Evolutionary conservation across 495 filamentous ascomycete genomes (phyloP).

Genomic region (Niebla homalea): DNA sequence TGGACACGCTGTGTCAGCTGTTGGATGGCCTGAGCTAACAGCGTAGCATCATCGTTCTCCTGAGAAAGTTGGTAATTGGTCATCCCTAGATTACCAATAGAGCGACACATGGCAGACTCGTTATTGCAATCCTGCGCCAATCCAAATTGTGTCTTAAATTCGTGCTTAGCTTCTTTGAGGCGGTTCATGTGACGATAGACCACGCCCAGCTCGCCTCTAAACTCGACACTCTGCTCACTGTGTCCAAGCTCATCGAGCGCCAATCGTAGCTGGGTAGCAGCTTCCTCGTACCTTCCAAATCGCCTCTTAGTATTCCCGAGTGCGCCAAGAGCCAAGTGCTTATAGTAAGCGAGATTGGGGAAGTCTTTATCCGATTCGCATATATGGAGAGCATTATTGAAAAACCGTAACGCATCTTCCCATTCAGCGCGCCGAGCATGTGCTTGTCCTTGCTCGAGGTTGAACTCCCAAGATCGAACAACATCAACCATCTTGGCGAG

Average conservation of each 20-base stretch:
- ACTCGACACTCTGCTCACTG: constrained; percentile 5
- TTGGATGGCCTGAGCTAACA: neutral
- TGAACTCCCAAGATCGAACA: neutral
- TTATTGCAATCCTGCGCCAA: constrained; percentile 13
- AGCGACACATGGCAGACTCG: constrained; percentile 17
- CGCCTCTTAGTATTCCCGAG: constrained; percentile 16
- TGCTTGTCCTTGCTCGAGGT: neutral
- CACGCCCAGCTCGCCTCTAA: constrained; percentile 19
- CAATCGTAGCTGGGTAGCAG: constrained; percentile 3
- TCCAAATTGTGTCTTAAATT: constrained; percentile 15
- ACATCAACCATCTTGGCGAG: neutral
- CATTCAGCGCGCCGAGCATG: neutral
- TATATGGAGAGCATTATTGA: neutral
- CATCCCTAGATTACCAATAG: constrained; percentile 24
- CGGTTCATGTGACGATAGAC: constrained; percentile 19
- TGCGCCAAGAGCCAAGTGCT: neutral
- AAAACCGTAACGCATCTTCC: neutral
- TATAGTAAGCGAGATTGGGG: neutral
- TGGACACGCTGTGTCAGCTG: no score
- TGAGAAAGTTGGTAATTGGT: constrained; percentile 21
- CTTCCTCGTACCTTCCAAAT: constrained; percentile 15
- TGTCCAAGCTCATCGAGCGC: neutral
- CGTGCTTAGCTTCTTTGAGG: constrained; percentile 15
- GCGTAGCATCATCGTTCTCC: constrained; percentile 1
- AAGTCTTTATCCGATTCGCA: neutral